A percentile compares a stretch with the other conserved stretches of the same genome.
These are phyloP conservation scores for Phellopilus nigrolimitatus DNA, from an alignment of 1,284 basidiomycete species.

Conservation along the genomic window DNA sequence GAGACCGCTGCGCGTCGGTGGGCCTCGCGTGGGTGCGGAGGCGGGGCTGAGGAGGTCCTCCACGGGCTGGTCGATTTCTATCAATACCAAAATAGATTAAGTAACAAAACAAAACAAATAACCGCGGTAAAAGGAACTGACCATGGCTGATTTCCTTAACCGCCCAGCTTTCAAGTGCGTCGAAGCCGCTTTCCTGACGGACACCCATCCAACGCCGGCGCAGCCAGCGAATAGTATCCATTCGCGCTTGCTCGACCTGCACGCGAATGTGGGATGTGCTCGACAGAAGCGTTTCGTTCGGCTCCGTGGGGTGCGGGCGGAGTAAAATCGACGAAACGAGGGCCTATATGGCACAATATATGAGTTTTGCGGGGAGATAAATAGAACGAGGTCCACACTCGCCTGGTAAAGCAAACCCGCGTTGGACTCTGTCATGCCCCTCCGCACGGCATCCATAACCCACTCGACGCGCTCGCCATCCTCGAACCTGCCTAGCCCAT, in stretches of 20 bases:
- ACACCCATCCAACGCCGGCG: constrained; percentile 72
- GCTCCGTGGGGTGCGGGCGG: constrained; percentile 57
- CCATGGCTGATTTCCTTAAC: constrained; percentile 84
- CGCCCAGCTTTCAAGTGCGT: constrained; percentile 77
- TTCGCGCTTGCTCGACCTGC: constrained; percentile 67
- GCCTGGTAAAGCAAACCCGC: constrained; percentile 75
- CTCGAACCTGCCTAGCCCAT: constrained; percentile 61
- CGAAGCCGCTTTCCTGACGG: constrained; percentile 76
- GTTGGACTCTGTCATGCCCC: constrained; percentile 54
- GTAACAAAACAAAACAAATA: constrained; percentile 12
- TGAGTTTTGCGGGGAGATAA: constrained; percentile 11
- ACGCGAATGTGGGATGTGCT: constrained; percentile 60
- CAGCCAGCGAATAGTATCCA: constrained; percentile 59
- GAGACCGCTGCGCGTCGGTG: constrained; percentile 27
- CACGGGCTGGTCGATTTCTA: constrained; percentile 75
- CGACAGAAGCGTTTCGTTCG: constrained; percentile 55
- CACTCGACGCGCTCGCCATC: constrained; percentile 68
- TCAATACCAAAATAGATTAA: constrained; percentile 3
- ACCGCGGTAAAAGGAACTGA: constrained; percentile 34
- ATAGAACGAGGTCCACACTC: constrained; percentile 25
- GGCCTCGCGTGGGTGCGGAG: constrained; percentile 23
- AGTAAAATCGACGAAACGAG: constrained; percentile 72
- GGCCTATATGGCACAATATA: constrained; percentile 39
- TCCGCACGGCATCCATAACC: constrained; percentile 60
- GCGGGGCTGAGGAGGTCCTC: constrained; percentile 56